Evolutionary conservation across 2,329 filamentous ascomycete species (phyloP), one percentile per base, ranked within the genome.

Genomic region (Apiospora marii): DNA sequence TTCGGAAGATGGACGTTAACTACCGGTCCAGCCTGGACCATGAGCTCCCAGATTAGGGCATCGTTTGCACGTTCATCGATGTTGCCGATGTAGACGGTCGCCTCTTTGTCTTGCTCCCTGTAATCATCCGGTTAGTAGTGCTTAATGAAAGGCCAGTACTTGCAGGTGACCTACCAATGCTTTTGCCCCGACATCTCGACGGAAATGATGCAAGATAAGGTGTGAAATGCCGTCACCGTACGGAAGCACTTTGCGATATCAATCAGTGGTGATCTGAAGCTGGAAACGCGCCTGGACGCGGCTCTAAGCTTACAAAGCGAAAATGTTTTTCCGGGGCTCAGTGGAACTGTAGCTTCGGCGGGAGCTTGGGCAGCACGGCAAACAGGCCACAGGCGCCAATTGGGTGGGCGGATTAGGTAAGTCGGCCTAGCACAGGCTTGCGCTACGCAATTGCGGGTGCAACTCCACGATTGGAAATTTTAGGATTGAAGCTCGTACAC

Each of bases 1-100:
- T 98, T 98, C 72, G 96, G 96, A 81, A 99, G 92, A 85, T 99
- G 96, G 75, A 99, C 96, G 84, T 98, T 98, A 81, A 97, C 94
- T 79, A 99, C 97, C 78, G 96, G 95, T 71, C 96, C 96, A 82
- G 95, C 95, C 86, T 99, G 96, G 72, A 98, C 92, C 95, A 98
- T 98, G 79, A 99, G 89, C 87, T 99, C 96, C 92, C 96, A 98
- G 77, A 99, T 91, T 77, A 98, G 89, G 78, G 93, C 92, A 81
- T 98, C 94, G 67, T 92, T 93, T 76, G 96, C 94, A 82, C 96
- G 94, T 87, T 99, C 96, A 86, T 99, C 96, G 80, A 99, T 94
- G 83, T 98, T 98, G 81, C 96, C 96, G 78, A 98, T 94, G 84
- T 99, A 99, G 82, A 98, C 94, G 58, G 96, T 98, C 78, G 95